Evolutionary conservation across 208 protist genomes (phyloP).

Genomic region (Leishmania gerbilli): DNA sequence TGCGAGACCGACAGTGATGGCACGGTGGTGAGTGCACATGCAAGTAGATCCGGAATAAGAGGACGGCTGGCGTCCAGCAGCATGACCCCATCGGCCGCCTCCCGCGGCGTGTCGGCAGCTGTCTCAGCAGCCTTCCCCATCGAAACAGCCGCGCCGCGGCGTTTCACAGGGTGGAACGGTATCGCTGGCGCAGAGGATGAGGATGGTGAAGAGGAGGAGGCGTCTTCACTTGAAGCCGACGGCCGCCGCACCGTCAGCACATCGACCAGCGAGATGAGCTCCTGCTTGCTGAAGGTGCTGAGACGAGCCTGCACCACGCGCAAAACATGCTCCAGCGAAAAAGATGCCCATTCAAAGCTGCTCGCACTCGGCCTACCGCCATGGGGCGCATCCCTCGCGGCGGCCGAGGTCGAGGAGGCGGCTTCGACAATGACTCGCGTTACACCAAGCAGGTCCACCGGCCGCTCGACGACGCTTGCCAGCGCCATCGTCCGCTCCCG

Average conservation of each 20-base stretch:
- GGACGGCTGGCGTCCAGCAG: conserved; percentile 21
- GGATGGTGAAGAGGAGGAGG: neutral
- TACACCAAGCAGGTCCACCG: conserved; percentile 61
- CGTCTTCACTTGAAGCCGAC: neutral
- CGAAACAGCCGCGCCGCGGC: neutral
- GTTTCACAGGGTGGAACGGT: neutral
- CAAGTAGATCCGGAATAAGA: conserved; percentile 26
- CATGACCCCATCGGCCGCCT: neutral
- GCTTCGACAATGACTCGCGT: conserved; percentile 40
- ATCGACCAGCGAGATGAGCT: conserved; percentile 58
- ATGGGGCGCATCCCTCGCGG: neutral
- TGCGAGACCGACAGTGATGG: conserved; percentile 44
- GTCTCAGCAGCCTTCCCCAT: neutral
- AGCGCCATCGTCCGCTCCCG: conserved; percentile 42
- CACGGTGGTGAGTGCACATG: conserved; percentile 12
- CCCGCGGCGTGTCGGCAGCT: neutral
- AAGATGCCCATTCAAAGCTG: conserved; percentile 19
- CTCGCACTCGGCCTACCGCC: neutral
- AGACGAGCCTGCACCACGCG: conserved; percentile 42
- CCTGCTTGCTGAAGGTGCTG: conserved; percentile 45
- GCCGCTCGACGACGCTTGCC: conserved; percentile 43
- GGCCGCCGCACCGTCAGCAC: conserved; percentile 41
- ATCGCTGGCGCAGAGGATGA: neutral
- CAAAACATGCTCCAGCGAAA: conserved; percentile 26
- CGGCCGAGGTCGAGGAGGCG: neutral